Percentiles rank a stretch among this genome's conserved stretches.
Evolutionary conservation across 345 rosid species (phyloP).

Genomic region (Populus nigra): DNA sequence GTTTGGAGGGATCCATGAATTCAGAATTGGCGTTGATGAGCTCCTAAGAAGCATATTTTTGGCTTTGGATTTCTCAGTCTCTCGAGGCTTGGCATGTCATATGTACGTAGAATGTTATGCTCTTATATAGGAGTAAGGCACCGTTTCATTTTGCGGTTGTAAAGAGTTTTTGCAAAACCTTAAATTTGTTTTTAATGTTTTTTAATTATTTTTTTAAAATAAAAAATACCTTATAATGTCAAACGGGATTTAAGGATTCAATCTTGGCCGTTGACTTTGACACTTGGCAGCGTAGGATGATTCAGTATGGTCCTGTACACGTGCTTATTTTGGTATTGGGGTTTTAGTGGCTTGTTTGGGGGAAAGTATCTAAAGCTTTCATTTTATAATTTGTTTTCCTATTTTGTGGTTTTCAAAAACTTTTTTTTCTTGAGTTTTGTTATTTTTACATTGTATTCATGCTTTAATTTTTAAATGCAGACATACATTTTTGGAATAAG

Average conservation of each 20-base stretch:
- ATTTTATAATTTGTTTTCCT: too few species aligned
- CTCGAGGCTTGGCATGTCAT: not conserved
- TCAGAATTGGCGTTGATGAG: conserved; percentile 68
- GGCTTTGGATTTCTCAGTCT: not conserved
- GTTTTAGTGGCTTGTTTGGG: not conserved
- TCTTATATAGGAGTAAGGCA: conserved; percentile 21
- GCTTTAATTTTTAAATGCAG: too few species aligned
- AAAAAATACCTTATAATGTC: too few species aligned
- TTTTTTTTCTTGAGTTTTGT: not conserved
- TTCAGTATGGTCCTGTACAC: too few species aligned
- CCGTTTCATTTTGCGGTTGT: too few species aligned
- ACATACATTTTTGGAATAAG: too few species aligned
- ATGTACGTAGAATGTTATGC: not conserved
- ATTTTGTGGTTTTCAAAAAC: not conserved
- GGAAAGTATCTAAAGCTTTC: conserved; percentile 8
- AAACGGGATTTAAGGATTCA: not conserved
- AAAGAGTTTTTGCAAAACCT: too few species aligned
- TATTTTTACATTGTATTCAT: not conserved
- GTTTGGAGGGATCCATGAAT: conserved; percentile 47
- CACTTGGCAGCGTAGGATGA: not conserved
- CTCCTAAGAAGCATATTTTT: conserved; percentile 62
- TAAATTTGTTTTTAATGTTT: too few species aligned
- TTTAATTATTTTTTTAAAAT: too few species aligned
- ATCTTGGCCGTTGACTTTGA: conserved; percentile 32
- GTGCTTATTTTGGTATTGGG: too few species aligned